Evolutionary conservation across 768 basidiomycete genomes (phyloP).

Genomic region (Pleurotus citrinopileatus): DNA sequence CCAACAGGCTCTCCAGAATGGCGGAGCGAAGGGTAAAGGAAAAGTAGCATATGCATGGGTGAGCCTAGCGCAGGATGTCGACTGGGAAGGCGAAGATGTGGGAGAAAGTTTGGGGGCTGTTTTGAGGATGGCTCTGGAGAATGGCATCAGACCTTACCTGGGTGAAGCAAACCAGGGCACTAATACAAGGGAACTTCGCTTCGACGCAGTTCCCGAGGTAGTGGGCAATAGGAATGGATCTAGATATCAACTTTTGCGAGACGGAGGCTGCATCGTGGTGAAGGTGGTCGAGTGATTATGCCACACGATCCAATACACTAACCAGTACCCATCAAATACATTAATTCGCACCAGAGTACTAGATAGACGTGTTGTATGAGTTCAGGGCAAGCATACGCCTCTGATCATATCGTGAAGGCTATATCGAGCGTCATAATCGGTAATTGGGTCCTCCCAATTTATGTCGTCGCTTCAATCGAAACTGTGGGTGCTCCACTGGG

Average conservation of each 20-base stretch:
- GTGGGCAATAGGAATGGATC: not conserved
- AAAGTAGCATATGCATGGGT: slow-evolving; percentile 81
- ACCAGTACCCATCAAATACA: too few species aligned
- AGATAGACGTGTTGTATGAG: too few species aligned
- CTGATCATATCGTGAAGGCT: too few species aligned
- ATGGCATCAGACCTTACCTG: slow-evolving; percentile 27
- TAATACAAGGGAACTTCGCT: not conserved
- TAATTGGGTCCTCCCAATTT: not conserved
- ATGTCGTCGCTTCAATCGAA: not conserved
- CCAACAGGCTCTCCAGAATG: slow-evolving; percentile 9
- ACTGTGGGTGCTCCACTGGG: slow-evolving; percentile 40
- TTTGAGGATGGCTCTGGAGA: slow-evolving; percentile 37
- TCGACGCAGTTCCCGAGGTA: not conserved
- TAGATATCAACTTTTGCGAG: slow-evolving; percentile 1
- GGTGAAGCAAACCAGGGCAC: not conserved
- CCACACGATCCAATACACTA: not conserved
- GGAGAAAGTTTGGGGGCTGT: slow-evolving; percentile 44
- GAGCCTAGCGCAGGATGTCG: slow-evolving; percentile 75
- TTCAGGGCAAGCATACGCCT: too few species aligned
- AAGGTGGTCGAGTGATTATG: slow-evolving; percentile 13
- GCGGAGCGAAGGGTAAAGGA: slow-evolving; percentile 23
- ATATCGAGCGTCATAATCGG: not conserved
- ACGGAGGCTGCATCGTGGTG: slow-evolving; percentile 15
- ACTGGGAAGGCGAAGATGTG: slow-evolving; percentile 79
- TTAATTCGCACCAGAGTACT: too few species aligned